Base-by-base conservation (phyloP, 345 rosid species). In the Sisymbrium altissimum region DNA sequence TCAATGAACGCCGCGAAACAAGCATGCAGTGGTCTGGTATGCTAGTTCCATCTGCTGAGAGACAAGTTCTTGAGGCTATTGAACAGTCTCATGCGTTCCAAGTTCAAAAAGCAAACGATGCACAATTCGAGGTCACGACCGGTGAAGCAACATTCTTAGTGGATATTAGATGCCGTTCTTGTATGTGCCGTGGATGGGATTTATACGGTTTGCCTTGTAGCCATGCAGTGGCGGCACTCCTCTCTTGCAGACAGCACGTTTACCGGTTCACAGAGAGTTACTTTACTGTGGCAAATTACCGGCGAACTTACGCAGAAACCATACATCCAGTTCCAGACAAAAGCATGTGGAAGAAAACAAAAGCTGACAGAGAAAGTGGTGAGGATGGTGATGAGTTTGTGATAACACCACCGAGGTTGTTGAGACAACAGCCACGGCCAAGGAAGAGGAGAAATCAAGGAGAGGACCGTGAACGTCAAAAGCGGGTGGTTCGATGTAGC, bases 321-420 rank as follows among this genome's bases (percentile, higher is more conserved):
- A 91, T 94, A 54, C 98, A 94, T 83, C 97, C 97, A 14, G 85
- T 94, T 75, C 97, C 96, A 15, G 97, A 95, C 70, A 94, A 87
- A 83, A 85, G 85, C 29, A 71, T 84, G 48, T 94, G 97, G 98
- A 84, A 71, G 64, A 92, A 86, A 81, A 65, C 83, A 6, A 90
- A 84, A 11, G 84, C 86, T 33, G 90, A 76, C 68, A 81, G 75
- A 35, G 83, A 80, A 73, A 73, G 62, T 29, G 73, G 18, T 66
- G 59, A 63, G 64, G 85, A 65, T 73, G 81, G 78, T 60, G 61
- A 76, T 38, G 89, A 83, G 74, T 46, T 86, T 71, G 15, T 85
- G 46, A 87, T 94, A 52, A 72, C 84, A 66, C 97, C 96, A 33
- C 97, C 98, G 13, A 87, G 83, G 60, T 84, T 86, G 44, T 85